Base-by-base conservation (phyloP, 352 stramenopile genomes). In the Phytophthora fragariae region DNA sequence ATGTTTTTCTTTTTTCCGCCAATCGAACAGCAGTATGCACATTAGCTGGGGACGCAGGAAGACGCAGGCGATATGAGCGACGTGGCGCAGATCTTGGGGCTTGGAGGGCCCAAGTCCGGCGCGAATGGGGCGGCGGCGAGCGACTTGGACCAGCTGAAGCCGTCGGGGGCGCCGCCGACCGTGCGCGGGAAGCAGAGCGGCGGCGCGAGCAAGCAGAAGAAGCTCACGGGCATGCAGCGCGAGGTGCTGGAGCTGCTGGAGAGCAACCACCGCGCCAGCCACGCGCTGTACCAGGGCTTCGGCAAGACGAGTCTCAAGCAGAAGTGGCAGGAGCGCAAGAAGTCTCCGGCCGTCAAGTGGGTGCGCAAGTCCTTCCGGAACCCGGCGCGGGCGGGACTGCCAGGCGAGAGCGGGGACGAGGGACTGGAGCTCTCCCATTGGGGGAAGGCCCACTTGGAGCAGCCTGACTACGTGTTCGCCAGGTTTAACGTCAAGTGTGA, bases 71-170 rank as follows among this genome's bases (percentile, higher is more conserved):
- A 33, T 46, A 93, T 93, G 86, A 82, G 82, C 65, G 86, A 93
- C 76, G 82, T 93, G 2, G 83, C 86, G 61, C 84, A 93, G 74
- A 93, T 93, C 58, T 72, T 93, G 44, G 83, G 85, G 29, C 70
- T 91, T 27, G 73, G 75, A 41, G 72, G 75, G 57, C 29, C 69
- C 2, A 68, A 76, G 46, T 41, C 60, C 9, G 44, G 68, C 62
- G 21, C 56, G 29, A 79, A 71, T 77, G 75, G 74, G 39, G 19
- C 68, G 52, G 24, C 63, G 5, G 58, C 77, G 6, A 58, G 60
- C 29, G 82, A 88, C n/a, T 59, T 90, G 4, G 74, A 85, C n/a
- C 80, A 87, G 65, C 67, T 86, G 24, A 92, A 92, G 70, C 75
- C 83, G 1, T 84, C 81, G 31, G 72, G 75, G 21, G 58, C 70